These are phyloP conservation scores for Uronychia binucleata DNA, from an alignment of 73 alveolate genomes.

Conservation along the genomic window DNA sequence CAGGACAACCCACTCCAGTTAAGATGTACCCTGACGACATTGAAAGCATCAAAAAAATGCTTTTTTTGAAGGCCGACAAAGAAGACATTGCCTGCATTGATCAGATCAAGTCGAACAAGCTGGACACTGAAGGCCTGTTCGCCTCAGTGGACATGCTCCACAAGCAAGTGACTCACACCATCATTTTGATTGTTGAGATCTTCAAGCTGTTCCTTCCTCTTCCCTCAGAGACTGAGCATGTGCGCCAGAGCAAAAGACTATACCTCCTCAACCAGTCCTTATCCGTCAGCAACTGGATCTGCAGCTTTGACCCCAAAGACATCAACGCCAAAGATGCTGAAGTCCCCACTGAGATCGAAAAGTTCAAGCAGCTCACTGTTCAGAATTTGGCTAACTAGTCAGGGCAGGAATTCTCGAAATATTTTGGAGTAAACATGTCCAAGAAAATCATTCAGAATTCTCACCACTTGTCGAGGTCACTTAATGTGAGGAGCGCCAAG, in stretches of 20 bases:
- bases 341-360: background rate
- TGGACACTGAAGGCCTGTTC: background rate
- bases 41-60: background rate
- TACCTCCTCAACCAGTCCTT: background rate
- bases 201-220: background rate
- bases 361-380: background rate
- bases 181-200: background rate
- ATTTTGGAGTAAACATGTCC: background rate
- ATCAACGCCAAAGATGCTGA: background rate
- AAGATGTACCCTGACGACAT: background rate
- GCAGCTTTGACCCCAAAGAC: background rate
- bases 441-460: background rate
- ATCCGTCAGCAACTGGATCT: background rate
- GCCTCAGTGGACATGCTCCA: background rate
- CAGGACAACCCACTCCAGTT: too few species aligned
- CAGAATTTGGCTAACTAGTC: background rate
- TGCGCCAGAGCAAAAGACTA: background rate
- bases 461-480: background rate
- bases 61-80: background rate
- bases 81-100: background rate
- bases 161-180: background rate
- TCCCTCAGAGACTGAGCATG: background rate
- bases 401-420: background rate
- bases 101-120: conserved; percentile 5
- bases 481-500: background rate